These are phyloP conservation scores for Amborella trichopoda DNA, from an alignment of 164 flowering plant species.

Conservation along the genomic window DNA sequence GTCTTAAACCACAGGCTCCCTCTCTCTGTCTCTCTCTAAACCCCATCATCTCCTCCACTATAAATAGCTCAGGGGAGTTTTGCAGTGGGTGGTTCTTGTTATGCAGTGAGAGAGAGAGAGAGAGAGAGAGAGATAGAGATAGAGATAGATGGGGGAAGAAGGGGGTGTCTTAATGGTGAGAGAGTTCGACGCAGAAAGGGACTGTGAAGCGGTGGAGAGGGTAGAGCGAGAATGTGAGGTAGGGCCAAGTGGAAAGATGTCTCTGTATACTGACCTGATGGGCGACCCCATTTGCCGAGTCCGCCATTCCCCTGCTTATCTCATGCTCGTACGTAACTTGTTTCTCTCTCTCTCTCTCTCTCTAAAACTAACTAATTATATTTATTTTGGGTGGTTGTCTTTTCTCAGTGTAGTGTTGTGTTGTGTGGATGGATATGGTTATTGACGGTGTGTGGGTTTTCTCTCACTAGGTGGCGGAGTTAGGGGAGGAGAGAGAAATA, in stretches of 20 bases:
- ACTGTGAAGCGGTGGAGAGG: conserved; percentile 38
- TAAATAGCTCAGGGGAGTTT: too few species aligned
- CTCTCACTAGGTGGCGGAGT: conserved; percentile 51
- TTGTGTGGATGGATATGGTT: too few species aligned
- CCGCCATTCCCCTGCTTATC: conserved; percentile 79
- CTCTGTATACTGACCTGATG: conserved; percentile 72
- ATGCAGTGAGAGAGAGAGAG: too few species aligned
- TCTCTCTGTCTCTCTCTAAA: neutral
- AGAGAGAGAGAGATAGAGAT: conserved; percentile 3
- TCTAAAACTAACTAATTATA: neutral
- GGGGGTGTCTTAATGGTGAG: conserved; percentile 32
- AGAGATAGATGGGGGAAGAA: neutral
- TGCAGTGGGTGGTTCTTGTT: too few species aligned
- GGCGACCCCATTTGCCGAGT: conserved; percentile 93
- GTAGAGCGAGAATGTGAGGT: conserved; percentile 80
- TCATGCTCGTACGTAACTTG: conserved; percentile 57
- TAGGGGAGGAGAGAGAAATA: conserved; percentile 26
- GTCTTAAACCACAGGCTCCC: conserved; percentile 9
- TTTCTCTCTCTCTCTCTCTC: neutral
- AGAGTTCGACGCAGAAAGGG: conserved; percentile 49
- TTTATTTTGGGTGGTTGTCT: too few species aligned
- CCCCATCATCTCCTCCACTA: neutral
- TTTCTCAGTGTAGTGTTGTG: too few species aligned
- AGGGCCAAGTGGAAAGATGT: conserved; percentile 60
- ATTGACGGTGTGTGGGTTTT: too few species aligned